Base-by-base conservation (phyloP, 2,329 filamentous ascomycete species). In the Botrytis porri region DNA sequence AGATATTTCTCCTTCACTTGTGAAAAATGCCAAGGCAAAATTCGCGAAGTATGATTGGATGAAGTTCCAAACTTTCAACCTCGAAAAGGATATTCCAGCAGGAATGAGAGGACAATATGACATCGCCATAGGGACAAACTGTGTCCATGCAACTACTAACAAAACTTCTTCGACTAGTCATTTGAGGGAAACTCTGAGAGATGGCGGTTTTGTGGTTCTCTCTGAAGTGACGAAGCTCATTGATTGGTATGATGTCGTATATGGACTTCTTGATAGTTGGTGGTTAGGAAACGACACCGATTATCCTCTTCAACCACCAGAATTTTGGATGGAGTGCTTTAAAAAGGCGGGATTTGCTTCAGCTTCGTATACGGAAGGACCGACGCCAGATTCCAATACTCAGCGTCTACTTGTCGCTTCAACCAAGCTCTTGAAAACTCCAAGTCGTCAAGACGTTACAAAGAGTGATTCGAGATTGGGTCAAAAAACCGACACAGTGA, bases 1-100 rank as follows among this genome's bases (percentile, higher is more conserved):
- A 25, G 72, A 73, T 25, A 66, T 86, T 5, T 83, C 84, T 0
- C 45, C 74, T 18, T 76, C 77, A 4, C 67, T 82, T 7, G 77
- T 82, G 0, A 73, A 74, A 5, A 72, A 73, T 18, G 80, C 79
- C 1, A 70, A 74, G 48, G 72, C 71, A 29, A 73, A 70, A 41
- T 78, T 77, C 54, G 73, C 77, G 37, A 43, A 69, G 8, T 79
- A 81, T n/a, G 37, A 60, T 0, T 75, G 63, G 29, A 78, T 80
- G 76, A 65, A 75, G 61, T 78, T 70, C 76, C 51, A 37, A 35
- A 70, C 70, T 2, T 54, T 76, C 4, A 74, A 80, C 45, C 73
- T 78, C 35, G 78, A 80, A 32, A 74, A 77, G 39, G 4, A 45
- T 16, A 69, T 75, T 12, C 37, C 66, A 14, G 63, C 57, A 29